Evolutionary conservation across 176 grass and related monocot genomes (phyloP).

Genomic region (Musa acuminata): DNA sequence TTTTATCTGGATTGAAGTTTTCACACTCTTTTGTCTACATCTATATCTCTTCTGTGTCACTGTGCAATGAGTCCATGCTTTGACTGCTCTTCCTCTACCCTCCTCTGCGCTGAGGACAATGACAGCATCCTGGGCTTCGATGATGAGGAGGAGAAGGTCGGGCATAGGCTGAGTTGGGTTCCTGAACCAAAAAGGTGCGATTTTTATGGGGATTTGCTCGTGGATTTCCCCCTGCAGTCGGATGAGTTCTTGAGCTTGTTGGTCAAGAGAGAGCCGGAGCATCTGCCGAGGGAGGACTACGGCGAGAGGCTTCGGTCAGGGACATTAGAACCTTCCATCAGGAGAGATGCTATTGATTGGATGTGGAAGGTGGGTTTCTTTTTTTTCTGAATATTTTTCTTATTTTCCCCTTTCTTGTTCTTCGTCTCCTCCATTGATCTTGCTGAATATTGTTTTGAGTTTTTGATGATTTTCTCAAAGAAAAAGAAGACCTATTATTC

Average conservation of each 20-base stretch:
- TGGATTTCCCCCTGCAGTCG: slow-evolving; percentile 51
- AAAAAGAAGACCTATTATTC: background rate
- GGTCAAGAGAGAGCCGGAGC: slow-evolving; percentile 41
- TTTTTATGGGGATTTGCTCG: slow-evolving; percentile 32
- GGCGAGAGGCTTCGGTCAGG: slow-evolving; percentile 43
- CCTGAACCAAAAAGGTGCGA: slow-evolving; percentile 24
- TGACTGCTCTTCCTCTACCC: slow-evolving; percentile 54
- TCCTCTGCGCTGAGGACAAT: slow-evolving; percentile 82
- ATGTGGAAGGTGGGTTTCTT: slow-evolving; percentile 71
- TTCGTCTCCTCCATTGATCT: background rate
- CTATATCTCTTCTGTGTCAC: background rate
- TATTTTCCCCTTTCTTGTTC: background rate
- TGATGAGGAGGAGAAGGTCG: slow-evolving; percentile 29
- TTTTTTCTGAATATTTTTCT: background rate
- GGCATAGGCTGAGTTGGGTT: background rate
- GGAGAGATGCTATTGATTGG: slow-evolving; percentile 65
- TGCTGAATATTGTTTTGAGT: no score
- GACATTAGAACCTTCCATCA: slow-evolving; percentile 35
- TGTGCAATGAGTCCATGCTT: slow-evolving; percentile 53
- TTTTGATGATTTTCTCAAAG: background rate
- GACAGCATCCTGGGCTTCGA: slow-evolving; percentile 52
- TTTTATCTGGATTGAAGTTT: background rate
- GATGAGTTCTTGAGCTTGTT: slow-evolving; percentile 51
- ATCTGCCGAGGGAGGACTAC: slow-evolving; percentile 65
- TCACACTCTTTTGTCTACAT: background rate